Evolutionary conservation across 1,139 yeast species (phyloP).

Genomic region (Hansenula lynferdii): DNA sequence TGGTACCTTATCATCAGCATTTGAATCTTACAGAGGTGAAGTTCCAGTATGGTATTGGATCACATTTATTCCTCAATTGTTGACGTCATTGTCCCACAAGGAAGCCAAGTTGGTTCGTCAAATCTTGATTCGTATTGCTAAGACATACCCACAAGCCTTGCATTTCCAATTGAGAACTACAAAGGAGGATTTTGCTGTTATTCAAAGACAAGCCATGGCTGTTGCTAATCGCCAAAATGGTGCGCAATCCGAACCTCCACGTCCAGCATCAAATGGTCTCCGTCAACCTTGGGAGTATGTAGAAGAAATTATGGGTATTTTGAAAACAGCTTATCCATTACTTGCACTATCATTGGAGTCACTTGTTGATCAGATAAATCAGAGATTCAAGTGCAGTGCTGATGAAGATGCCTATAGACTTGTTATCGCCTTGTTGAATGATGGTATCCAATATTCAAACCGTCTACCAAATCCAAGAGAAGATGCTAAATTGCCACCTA

Average conservation of each 20-base stretch:
- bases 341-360: slow-evolving; percentile 92
- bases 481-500: slow-evolving; percentile 84
- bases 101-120: slow-evolving; percentile 89
- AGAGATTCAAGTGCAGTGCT: slow-evolving; percentile 88
- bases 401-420: slow-evolving; percentile 96
- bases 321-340: slow-evolving; percentile 94
- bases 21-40: slow-evolving; percentile 90
- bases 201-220: slow-evolving; percentile 75
- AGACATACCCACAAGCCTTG: slow-evolving; percentile 94
- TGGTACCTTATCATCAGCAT: slow-evolving; percentile 81
- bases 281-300: slow-evolving; percentile 93
- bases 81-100: slow-evolving; percentile 83
- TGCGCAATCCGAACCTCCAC: slow-evolving; percentile 12
- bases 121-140: slow-evolving; percentile 86
- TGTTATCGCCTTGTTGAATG: slow-evolving; percentile 87
- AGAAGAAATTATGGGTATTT: slow-evolving; percentile 90
- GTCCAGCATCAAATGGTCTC: slow-evolving; percentile 16
- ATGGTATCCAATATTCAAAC: slow-evolving; percentile 85
- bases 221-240: slow-evolving; percentile 40
- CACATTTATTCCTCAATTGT: slow-evolving; percentile 89
- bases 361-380: slow-evolving; percentile 90
- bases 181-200: slow-evolving; percentile 85
- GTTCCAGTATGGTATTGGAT: slow-evolving; percentile 99
- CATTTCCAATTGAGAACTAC: slow-evolving; percentile 96
- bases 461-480: slow-evolving; percentile 82